phyloP scores from a whole-genome alignment of 306 rosid genomes.

The Inga leiocalycina region DNA sequence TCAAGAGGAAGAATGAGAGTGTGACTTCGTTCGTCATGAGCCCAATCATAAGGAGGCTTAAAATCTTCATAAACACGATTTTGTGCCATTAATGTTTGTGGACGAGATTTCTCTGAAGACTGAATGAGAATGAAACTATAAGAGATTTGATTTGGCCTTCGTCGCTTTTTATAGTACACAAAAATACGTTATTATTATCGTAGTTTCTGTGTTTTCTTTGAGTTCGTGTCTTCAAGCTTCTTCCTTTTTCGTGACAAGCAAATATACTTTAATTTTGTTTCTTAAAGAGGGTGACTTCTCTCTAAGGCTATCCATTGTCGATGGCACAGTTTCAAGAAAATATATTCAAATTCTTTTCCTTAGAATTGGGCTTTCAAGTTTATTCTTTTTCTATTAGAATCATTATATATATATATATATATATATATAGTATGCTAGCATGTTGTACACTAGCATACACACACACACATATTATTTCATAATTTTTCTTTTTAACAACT shows the following conservation, averaged over 20 bases:
- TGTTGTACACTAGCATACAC: neutral
- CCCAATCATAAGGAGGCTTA: slow-evolving; percentile 39
- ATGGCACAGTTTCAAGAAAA: neutral
- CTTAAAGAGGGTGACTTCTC: slow-evolving; percentile 10
- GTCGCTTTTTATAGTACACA: neutral
- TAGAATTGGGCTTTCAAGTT: neutral
- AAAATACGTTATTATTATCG: neutral
- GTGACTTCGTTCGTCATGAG: neutral
- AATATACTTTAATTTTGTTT: neutral
- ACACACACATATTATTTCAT: too few species aligned
- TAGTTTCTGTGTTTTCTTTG: slow-evolving; percentile 13
- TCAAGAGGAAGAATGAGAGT: slow-evolving; percentile 14
- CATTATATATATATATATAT: neutral
- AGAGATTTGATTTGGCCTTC: neutral
- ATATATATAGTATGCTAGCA: neutral
- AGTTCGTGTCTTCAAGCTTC: neutral
- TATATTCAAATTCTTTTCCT: neutral
- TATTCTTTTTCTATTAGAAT: neutral
- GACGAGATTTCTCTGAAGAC: neutral
- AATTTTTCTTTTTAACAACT: too few species aligned
- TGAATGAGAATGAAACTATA: neutral
- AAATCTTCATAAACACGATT: slow-evolving; percentile 32
- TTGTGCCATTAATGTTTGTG: neutral
- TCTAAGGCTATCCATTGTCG: neutral
- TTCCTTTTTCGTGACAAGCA: slow-evolving; percentile 7